Evolutionary conservation across 1,284 basidiomycete genomes (phyloP), one percentile per base, ranked within the genome.

Genomic region (Trichosporon coremiiforme): DNA sequence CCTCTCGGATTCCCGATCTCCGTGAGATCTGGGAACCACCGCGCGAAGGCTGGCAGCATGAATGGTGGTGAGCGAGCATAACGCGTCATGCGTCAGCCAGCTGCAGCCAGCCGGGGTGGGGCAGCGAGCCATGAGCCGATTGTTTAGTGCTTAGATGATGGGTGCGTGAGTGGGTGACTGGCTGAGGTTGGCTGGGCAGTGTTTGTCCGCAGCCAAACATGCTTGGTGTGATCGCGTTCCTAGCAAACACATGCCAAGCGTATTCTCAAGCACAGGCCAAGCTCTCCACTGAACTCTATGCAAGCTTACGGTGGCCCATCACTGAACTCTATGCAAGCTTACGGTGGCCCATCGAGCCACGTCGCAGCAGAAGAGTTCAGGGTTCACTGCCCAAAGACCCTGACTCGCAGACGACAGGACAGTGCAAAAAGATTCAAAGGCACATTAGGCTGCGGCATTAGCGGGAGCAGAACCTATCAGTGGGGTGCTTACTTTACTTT

Each of bases 11-110:
- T 1, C 9, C 53, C 53, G 12, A 12, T 31, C 10, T 57, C 25
- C 53, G 57, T 62, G 57, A 33, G 57, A 62, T 17, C 57, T 62
- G 57, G 57, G 57, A 62, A 62, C 17, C 2, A n/a, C 31, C 4
- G 17, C 57, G 17, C 57, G 29, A 62, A 62, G 57, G 57, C 57
- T 62, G 57, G 13, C 57, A 62, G 17, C 7, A 62, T 62, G 29
- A 33, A 33, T 33, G 53, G 53, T 29, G 25, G 53, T 31, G 29
- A 33, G 57, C 29, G 57, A 33, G 57, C 50, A 53, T 22, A 53
- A 53, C 17, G 57, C 57, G 57, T 62, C 57, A 62, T 62, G 57
- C 57, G 57, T 17, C 57, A 35, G 57, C 22, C 57, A 62, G 57
- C 36, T 38, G 36, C 12, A 38, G 36, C 8, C 12, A 38, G 36